Evolutionary conservation across 495 filamentous ascomycete species (phyloP).

Genomic region (Podospora anserina): DNA sequence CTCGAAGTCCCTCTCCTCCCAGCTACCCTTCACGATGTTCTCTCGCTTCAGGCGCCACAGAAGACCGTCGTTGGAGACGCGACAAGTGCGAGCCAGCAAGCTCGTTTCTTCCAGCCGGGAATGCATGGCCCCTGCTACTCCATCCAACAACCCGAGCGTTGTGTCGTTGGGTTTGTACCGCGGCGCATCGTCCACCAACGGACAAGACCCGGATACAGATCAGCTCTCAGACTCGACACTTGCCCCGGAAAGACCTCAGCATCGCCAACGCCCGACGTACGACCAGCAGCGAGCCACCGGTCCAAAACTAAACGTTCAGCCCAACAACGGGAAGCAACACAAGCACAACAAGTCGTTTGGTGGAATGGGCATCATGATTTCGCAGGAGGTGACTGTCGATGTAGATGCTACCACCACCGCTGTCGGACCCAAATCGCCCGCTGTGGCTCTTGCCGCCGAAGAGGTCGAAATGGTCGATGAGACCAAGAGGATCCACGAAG

Average conservation of each 20-base stretch:
- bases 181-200: neutral
- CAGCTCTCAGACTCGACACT: neutral
- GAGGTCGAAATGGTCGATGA: neutral
- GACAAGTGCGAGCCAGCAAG: neutral
- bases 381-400: slow-evolving; percentile 53
- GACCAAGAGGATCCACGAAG: too few relatives aligned
- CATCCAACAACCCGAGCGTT: slow-evolving; percentile 19
- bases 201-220: neutral
- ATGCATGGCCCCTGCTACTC: slow-evolving; percentile 13
- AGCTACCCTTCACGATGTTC: neutral
- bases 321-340: neutral
- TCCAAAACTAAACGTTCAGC: neutral
- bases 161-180: slow-evolving; percentile 18
- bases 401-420: slow-evolving; percentile 25
- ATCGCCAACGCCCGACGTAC: neutral
- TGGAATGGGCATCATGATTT: slow-evolving; percentile 49
- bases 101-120: slow-evolving; percentile 20
- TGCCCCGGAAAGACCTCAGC: neutral
- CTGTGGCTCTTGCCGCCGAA: neutral
- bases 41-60: neutral
- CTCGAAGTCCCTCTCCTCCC: slow-evolving; percentile 3
- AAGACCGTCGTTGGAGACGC: slow-evolving; percentile 3
- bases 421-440: neutral
- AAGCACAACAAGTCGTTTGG: neutral
- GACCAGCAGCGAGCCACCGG: neutral